phyloP scores from a whole-genome alignment of 768 basidiomycete species.

The Lactarius hatsudake region DNA sequence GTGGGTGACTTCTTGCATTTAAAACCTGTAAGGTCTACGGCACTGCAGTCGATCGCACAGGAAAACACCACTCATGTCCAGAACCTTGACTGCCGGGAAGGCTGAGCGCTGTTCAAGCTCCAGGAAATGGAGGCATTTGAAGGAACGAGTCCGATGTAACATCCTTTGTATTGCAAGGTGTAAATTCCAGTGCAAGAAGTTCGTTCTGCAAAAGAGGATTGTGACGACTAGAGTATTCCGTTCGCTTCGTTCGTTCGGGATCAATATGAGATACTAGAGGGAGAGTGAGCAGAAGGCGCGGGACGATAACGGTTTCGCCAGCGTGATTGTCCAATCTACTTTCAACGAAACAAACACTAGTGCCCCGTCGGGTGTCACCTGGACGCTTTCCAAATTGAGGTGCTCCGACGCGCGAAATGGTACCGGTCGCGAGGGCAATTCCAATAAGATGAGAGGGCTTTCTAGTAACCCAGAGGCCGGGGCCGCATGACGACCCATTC shows the following conservation, averaged over 20 bases:
- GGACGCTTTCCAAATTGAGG: background rate
- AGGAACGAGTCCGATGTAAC: too few relatives aligned
- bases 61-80: too few relatives aligned
- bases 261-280: background rate
- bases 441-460: background rate
- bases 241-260: background rate
- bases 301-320: background rate
- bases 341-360: background rate
- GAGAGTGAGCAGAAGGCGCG: background rate
- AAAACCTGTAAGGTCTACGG: too few relatives aligned
- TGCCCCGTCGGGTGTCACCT: background rate
- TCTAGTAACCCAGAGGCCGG: too few relatives aligned
- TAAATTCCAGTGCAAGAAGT: too few relatives aligned
- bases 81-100: too few relatives aligned
- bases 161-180: too few relatives aligned
- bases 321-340: background rate
- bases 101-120: too few relatives aligned
- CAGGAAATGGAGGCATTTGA: too few relatives aligned
- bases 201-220: background rate
- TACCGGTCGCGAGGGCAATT: background rate
- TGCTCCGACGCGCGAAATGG: background rate
- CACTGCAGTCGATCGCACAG: too few relatives aligned
- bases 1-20: too few relatives aligned
- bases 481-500: background rate
- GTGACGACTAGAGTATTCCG: background rate